Base-by-base conservation (phyloP, 805 yeast species). In the Teunomyces atbi region DNA sequence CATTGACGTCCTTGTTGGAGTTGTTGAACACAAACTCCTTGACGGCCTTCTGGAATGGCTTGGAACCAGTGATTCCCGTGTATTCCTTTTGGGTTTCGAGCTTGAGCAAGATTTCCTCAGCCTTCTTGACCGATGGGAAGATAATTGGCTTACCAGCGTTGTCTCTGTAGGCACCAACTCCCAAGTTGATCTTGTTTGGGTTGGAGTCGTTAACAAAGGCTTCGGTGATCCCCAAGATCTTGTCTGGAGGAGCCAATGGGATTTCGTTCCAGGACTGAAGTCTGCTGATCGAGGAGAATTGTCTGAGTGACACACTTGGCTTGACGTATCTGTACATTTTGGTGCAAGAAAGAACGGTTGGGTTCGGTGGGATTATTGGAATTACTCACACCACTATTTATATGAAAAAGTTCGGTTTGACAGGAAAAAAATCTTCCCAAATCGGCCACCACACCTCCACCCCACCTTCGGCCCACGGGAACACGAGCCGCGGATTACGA, bases 101-200 rank as follows among this genome's bases (percentile, higher is more conserved):
- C 53, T 66, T 75, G 47, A 72, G 64, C 46, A 84, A 66, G 16
- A 70, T 64, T 43, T 67, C 58, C 63, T 84, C 92, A 36, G 91
- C 92, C 57, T 74, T 70, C 58, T 75, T 73, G 50, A 89, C 89
- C 26, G 87, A 74, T 13, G 95, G 91, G 56, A 91, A 76, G 47
- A 92, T 85, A 80, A 88, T 89, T 40, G 98, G 97, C 64, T 83
- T 81, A 40, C 98, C 98, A 7, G 68, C 56, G 63, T 85, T 82
- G 65, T 90, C 96, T 64, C 98, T 80, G 74, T 92, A 92, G n/a
- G 98, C 92, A 44, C 98, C 95, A 16, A 86, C 90, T 49, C 94
- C 92, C 55, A 86, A 72, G 63, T 81, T 80, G 52, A 80, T 77
- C 61, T 81, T 85, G 13, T 68, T 58, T 8, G 81, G 67, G 64